Base-by-base conservation (phyloP, 495 filamentous ascomycete species). In the Neurospora discreta region DNA sequence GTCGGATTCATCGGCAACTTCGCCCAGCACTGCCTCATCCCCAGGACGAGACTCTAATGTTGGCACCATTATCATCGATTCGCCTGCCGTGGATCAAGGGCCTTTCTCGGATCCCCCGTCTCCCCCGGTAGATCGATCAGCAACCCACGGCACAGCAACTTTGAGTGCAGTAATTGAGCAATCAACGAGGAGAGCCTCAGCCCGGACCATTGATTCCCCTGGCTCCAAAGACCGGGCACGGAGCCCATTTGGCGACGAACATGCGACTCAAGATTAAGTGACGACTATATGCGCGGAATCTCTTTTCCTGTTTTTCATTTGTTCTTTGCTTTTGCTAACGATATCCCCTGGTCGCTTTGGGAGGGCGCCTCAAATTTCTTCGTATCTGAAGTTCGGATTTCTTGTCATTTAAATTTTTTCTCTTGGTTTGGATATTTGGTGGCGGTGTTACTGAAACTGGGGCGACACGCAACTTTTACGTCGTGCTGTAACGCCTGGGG, bases 81-180 rank as follows among this genome's bases (percentile, higher is more conserved):
- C 83, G 11, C 82, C 84, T 33, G 76, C 78, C 7, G 71, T 81
- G 15, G 84, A 85, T 30, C 84, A 88, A 70, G 85, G 88, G 6
- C 89, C 89, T 0, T 91, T 91, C 76, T 81, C 84, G 18, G 88
- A 91, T 71, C 85, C 87, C 40, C 82, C 82, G 20, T 60, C 46
- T 4, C 23, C 46, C 2, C 26, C 26, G 26, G 52, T 18, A 58
- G 76, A 74, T 5, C 69, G 65, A 20, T 52, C 76, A n/a, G 71
- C 71, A 10, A 72, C 80, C 18, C 77, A 75, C 39, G 85, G 81
- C 74, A 84, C 78, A 39, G 79, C 80, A 42, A 84, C 80, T 44
- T 77, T 89, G n/a, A 85, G 86, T 71, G 85, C 82, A 39, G 85
- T 88, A 33, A 84, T 85, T 23, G 84, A 86, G 74, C 84, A 88